phyloP scores from a whole-genome alignment of 2,329 filamentous ascomycete genomes.

The Monascus ruber region DNA sequence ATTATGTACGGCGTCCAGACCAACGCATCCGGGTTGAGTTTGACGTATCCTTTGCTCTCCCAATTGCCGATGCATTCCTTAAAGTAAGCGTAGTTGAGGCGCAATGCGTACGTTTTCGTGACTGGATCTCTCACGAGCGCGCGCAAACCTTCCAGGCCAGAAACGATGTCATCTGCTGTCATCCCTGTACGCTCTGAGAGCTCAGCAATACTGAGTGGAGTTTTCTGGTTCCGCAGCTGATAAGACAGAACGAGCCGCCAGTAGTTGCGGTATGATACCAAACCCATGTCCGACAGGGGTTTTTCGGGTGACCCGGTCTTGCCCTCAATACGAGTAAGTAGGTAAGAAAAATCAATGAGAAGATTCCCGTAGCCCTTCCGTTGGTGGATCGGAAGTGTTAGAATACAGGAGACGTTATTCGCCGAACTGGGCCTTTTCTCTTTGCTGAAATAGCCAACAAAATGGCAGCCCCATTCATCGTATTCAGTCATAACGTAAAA shows the following conservation, averaged over 20 bases:
- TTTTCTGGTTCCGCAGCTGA: conserved; percentile 58
- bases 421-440: conserved; percentile 90
- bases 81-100: conserved; percentile 77
- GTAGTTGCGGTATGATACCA: conserved; percentile 95
- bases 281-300: conserved; percentile 90
- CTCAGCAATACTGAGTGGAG: conserved; percentile 43
- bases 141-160: conserved; percentile 78
- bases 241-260: conserved; percentile 85
- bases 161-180: conserved; percentile 92
- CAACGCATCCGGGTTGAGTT: conserved; percentile 65
- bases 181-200: conserved; percentile 79
- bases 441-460: conserved; percentile 99
- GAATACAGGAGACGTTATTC: conserved; percentile 95
- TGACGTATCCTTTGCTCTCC: conserved; percentile 79
- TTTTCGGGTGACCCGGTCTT: conserved; percentile 97
- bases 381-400: conserved; percentile 92
- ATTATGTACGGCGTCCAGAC: conserved; percentile 97
- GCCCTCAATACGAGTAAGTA: conserved; percentile 81
- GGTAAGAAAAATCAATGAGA: conserved; percentile 95
- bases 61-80: conserved; percentile 79
- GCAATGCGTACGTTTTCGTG: conserved; percentile 78
- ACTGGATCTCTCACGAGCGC: conserved; percentile 82
- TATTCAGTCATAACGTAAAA: conserved; percentile 96
- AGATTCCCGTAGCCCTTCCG: conserved; percentile 94
- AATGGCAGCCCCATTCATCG: conserved; percentile 79